Evolutionary conservation across 1,284 basidiomycete species (phyloP).

Genomic region (Mycosarcoma maydis): DNA sequence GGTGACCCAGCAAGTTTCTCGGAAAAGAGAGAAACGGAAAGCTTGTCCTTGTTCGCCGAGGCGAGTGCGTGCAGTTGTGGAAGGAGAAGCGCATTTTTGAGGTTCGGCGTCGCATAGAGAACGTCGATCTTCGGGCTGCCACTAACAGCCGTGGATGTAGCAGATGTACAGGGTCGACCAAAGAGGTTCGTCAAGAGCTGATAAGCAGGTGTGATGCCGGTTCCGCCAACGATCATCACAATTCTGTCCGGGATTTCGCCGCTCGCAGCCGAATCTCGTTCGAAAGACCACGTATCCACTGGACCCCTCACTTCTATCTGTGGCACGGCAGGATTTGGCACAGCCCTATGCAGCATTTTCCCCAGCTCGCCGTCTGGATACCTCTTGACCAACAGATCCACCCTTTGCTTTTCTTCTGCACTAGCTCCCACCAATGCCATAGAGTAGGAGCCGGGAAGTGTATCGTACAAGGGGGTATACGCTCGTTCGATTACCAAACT

Average conservation of each 20-base stretch:
- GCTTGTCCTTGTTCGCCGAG: conserved; percentile 10
- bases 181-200: conserved; percentile 47
- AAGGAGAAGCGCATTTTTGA: conserved; percentile 30
- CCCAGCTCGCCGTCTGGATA: conserved; percentile 54
- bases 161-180: conserved; percentile 3
- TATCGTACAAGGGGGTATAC: conserved; percentile 54
- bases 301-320: conserved; percentile 49
- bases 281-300: conserved; percentile 45
- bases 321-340: conserved; percentile 9
- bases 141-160: background rate
- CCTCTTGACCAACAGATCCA: conserved; percentile 48
- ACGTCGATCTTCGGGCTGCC: conserved; percentile 29
- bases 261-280: conserved; percentile 5
- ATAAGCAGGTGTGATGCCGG: conserved; percentile 52
- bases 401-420: background rate
- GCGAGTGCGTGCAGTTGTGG: conserved; percentile 35
- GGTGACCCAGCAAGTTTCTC: conserved; percentile 14
- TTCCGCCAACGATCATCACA: conserved; percentile 50
- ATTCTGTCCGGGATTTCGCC: conserved; percentile 19
- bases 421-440: background rate
- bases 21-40: conserved; percentile 28
- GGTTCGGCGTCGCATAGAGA: conserved; percentile 30
- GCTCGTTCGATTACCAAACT: conserved; percentile 52
- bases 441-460: conserved; percentile 20
- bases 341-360: conserved; percentile 35